These are phyloP conservation scores for Aspergillus pseudoviridinutans DNA, from an alignment of 2,329 filamentous ascomycete genomes.

Conservation along the genomic window DNA sequence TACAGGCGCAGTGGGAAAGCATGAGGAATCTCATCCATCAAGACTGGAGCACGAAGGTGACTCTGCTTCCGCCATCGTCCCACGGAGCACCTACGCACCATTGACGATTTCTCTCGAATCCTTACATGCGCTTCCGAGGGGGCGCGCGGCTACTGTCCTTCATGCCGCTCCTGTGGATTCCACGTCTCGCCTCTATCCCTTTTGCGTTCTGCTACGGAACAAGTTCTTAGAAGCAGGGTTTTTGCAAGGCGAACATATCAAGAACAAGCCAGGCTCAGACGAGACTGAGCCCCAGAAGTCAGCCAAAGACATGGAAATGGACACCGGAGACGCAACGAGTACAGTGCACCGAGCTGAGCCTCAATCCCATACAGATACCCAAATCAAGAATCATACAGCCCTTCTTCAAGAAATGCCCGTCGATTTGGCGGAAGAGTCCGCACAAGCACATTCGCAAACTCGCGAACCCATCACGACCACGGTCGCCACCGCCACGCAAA, in stretches of 20 bases:
- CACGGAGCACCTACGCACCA: slow-evolving; percentile 14
- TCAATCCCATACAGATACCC: neutral
- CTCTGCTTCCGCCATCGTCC: neutral
- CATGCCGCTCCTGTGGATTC: slow-evolving; percentile 38
- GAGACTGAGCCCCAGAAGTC: neutral
- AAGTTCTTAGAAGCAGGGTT: slow-evolving; percentile 43
- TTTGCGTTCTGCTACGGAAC: slow-evolving; percentile 39
- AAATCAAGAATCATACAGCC: neutral
- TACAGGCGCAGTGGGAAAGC: neutral
- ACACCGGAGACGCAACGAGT: neutral
- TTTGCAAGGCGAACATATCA: slow-evolving; percentile 28
- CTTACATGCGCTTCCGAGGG: slow-evolving; percentile 34
- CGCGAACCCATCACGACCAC: neutral
- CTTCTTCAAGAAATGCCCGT: slow-evolving; percentile 13
- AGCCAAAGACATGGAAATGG: neutral
- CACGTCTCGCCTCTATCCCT: slow-evolving; percentile 39
- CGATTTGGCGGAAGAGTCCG: slow-evolving; percentile 2
- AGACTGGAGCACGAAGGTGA: neutral
- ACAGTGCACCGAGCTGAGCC: neutral
- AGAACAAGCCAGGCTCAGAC: slow-evolving; percentile 4
- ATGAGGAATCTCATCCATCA: neutral
- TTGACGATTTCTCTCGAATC: slow-evolving; percentile 45
- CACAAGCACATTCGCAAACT: neutral
- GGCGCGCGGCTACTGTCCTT: slow-evolving; percentile 36
- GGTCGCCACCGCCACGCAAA: slow-evolving; percentile 5